These are phyloP conservation scores for Eimeria zaria DNA, from an alignment of 169 alveolate species.

Conservation along the genomic window DNA sequence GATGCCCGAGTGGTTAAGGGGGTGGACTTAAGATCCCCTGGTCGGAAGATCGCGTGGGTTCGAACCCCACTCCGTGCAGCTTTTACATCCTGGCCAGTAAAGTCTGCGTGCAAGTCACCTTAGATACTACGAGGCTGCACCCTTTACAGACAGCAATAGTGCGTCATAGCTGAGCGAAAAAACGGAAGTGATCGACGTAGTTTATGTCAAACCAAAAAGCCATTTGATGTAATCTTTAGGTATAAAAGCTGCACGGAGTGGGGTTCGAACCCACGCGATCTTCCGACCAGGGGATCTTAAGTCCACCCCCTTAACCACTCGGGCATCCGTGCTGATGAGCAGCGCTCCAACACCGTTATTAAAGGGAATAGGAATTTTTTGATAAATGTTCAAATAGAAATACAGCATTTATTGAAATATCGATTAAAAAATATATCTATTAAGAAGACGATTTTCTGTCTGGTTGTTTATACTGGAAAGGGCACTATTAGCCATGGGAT, in stretches of 20 bases:
- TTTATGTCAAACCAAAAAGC: no score
- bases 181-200: no score
- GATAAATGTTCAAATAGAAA: no score
- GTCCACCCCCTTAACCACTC: conserved; percentile 99
- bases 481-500: not conserved
- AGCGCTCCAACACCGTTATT: not conserved
- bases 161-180: no score
- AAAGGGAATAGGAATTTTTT: not conserved
- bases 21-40: conserved; percentile 99
- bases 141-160: no score
- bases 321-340: conserved; percentile 95
- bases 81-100: no score
- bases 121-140: no score
- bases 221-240: no score
- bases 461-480: not conserved
- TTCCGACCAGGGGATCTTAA: conserved; percentile 97
- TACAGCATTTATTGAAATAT: no score
- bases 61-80: conserved; percentile 98
- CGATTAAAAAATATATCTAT: no score
- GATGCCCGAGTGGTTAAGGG: conserved; percentile 99
- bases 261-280: conserved; percentile 99
- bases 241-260: conserved; percentile 95
- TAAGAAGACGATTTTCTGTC: no score
- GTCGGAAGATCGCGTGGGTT: conserved; percentile 98
- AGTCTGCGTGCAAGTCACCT: no score